phyloP scores from a whole-genome alignment of 75 land plant genomes.

The Pinus taeda region DNA sequence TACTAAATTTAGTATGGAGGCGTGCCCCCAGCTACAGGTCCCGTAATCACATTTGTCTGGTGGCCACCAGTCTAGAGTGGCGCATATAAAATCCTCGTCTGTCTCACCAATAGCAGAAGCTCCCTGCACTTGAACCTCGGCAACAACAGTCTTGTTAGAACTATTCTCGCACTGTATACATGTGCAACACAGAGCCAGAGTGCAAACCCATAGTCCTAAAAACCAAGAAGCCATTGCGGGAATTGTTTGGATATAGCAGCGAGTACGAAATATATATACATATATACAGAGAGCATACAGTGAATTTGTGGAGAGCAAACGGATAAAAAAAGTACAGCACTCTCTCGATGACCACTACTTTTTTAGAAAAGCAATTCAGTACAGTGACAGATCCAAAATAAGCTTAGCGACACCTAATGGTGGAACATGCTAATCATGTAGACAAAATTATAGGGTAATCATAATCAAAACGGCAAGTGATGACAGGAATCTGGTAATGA shows the following conservation, averaged over 20 bases:
- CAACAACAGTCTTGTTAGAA: background rate
- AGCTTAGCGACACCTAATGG: too few relatives aligned
- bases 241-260: too few relatives aligned
- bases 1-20: slow-evolving; percentile 61
- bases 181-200: background rate
- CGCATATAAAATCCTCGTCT: slow-evolving; percentile 49
- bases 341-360: background rate
- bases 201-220: background rate
- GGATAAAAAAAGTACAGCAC: background rate
- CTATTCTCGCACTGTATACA: too few relatives aligned
- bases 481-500: too few relatives aligned
- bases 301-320: too few relatives aligned
- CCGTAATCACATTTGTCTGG: slow-evolving; percentile 49
- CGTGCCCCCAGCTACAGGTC: slow-evolving; percentile 33
- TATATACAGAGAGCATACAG: too few relatives aligned
- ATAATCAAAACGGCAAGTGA: too few relatives aligned
- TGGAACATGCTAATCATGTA: too few relatives aligned
- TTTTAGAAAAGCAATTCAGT: too few relatives aligned
- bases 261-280: too few relatives aligned
- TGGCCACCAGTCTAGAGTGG: slow-evolving; percentile 76
- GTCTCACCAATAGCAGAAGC: slow-evolving; percentile 29
- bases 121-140: slow-evolving; percentile 28
- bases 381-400: too few relatives aligned
- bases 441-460: too few relatives aligned
- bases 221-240: background rate